A percentile compares a stretch with the other conserved stretches of the same genome.
Conservation (phyloP, 148 eudicot species). For the Mesembryanthemum crystallinum region DNA sequence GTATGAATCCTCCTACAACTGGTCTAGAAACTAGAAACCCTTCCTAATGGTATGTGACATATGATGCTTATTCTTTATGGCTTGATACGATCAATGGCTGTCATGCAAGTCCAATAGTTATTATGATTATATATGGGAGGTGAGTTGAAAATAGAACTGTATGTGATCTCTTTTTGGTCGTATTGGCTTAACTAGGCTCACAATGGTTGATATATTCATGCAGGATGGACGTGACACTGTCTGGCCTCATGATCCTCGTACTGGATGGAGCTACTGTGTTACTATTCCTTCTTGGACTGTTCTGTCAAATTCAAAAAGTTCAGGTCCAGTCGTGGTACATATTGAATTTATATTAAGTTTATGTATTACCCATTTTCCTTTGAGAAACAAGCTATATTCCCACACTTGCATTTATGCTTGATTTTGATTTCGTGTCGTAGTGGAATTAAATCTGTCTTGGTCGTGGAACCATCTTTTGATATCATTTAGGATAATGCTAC, state of each 20-base stretch:
- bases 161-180: neutral
- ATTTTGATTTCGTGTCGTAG: neutral
- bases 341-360: conserved; percentile 10
- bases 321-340: conserved; percentile 78
- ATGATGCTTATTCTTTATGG: neutral
- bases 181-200: neutral
- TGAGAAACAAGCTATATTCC: neutral
- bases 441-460: neutral
- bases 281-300: conserved; percentile 91
- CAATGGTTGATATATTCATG: conserved; percentile 14
- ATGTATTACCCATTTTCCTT: neutral
- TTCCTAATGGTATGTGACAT: neutral
- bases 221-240: conserved; percentile 77
- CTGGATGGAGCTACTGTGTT: conserved; percentile 95
- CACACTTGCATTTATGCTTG: conserved; percentile 10
- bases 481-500: neutral
- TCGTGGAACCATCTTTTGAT: neutral
- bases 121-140: neutral
- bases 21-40: neutral
- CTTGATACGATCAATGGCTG: neutral
- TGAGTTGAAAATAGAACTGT: too few relatives aligned
- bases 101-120: neutral
- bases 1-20: neutral
- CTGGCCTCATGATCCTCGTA: conserved; percentile 87
- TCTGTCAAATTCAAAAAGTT: conserved; percentile 54